Base-by-base conservation (phyloP, 306 rosid genomes). In the Senna tora region DNA sequence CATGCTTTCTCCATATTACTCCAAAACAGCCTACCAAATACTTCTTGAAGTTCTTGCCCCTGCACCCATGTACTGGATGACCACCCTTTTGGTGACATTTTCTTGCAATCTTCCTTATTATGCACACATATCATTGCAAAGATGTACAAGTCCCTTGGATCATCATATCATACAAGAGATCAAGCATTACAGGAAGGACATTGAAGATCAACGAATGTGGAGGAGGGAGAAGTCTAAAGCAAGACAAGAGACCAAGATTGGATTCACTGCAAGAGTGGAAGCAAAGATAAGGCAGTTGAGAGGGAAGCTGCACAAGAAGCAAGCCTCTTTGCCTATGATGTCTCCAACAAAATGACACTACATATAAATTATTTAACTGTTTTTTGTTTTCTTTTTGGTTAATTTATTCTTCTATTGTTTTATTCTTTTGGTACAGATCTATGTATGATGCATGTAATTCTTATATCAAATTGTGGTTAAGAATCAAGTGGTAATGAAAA, bases 181-280 rank as follows among this genome's bases (percentile, higher is more conserved):
- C 86, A 89, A 93, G 81, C 79, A 86, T 82, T 89, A 83, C 82
- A 84, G 66, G 83, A 91, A 89, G 79, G 96, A 94, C 65, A 78
- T 90, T 39, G 91, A 88, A 72, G 98, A 92, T 67, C 87, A 81
- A 57, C 91, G 58, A 75, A 92, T 92, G 98, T 92, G 98, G 98
- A 88, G 77, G 25, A 82, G 96, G 75, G 98, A 92, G 73, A 79
- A 89, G 2, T 92, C 98, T 4, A 92, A 86, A 38, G 98, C 98
- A 62, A 85, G 96, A 84, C 98, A 90, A 46, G 87, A 91, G 67
- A 91, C 99, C 12, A 87, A 92, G 87, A 89, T 91, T 36, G 99
- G 99, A 53, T 88, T 95, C 85, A 82, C 96, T 1, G 98, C 97
- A 21, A 84, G 99, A 76, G 99, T 95, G 59, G 97, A 95, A 75